These are phyloP conservation scores for Drechslerella stenobrocha DNA, from an alignment of 2,329 filamentous ascomycete genomes.

Conservation along the genomic window DNA sequence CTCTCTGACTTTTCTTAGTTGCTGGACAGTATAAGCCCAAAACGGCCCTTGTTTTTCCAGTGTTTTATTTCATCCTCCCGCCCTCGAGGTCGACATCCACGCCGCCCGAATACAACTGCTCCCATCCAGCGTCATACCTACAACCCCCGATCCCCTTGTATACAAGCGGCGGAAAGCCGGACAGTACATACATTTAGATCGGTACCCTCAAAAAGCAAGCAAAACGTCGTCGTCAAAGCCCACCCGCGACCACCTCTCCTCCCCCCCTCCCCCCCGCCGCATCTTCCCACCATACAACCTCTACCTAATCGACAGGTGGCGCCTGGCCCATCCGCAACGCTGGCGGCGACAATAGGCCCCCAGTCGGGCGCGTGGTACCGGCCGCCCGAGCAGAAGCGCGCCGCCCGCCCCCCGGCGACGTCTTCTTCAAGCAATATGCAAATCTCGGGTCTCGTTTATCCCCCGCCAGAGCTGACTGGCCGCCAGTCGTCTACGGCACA, in stretches of 20 bases:
- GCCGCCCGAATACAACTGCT: conserved; percentile 12
- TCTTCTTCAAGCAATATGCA: conserved; percentile 46
- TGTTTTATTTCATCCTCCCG: conserved; percentile 19
- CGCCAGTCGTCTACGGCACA: conserved; percentile 44
- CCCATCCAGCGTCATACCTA: conserved; percentile 7
- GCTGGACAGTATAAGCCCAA: conserved; percentile 38
- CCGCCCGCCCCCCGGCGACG: conserved; percentile 37
- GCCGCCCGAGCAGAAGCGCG: conserved; percentile 47
- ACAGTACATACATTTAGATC: conserved; percentile 21
- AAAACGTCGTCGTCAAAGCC: conserved; percentile 49
- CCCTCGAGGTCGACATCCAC: conserved; percentile 7
- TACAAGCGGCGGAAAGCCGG: conserved; percentile 30
- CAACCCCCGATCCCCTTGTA: conserved; percentile 1
- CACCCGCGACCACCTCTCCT: conserved; percentile 48
- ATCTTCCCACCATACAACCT: conserved; percentile 48
- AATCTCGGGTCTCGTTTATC: conserved; percentile 43
- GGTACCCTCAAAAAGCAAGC: conserved; percentile 46
- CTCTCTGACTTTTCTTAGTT: conserved; percentile 37
- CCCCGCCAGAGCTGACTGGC: conserved; percentile 41
- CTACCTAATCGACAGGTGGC: conserved; percentile 42
- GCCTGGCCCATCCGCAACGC: conserved; percentile 46
- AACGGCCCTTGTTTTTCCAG: conserved; percentile 26
- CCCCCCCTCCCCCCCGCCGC: conserved; percentile 45
- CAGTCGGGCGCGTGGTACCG: conserved; percentile 47
- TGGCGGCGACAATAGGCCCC: conserved; percentile 48